phyloP scores from a whole-genome alignment of 75 land plant genomes.

The Selaginella moellendorffii region DNA sequence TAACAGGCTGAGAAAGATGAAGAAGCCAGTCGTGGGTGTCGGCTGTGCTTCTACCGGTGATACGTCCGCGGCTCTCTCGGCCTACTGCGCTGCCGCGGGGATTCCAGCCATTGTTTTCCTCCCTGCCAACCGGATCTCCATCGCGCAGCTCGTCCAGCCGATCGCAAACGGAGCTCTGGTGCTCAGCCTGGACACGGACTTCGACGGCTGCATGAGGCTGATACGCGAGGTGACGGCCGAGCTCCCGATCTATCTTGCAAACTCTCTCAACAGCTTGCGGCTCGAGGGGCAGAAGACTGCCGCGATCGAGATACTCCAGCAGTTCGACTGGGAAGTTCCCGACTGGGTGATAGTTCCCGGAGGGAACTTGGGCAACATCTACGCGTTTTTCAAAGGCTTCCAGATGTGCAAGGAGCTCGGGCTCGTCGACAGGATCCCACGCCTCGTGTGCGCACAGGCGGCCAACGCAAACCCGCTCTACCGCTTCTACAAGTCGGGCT shows the following conservation, averaged over 20 bases:
- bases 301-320: conserved; percentile 83
- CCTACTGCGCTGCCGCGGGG: conserved; percentile 78
- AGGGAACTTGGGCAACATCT: conserved; percentile 82
- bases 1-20: conserved; percentile 49
- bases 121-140: conserved; percentile 67
- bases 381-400: conserved; percentile 89
- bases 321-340: conserved; percentile 90
- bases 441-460: conserved; percentile 87
- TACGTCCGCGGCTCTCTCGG: conserved; percentile 83
- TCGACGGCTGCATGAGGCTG: conserved; percentile 85
- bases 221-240: conserved; percentile 85
- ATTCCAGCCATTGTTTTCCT: conserved; percentile 90
- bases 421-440: conserved; percentile 55
- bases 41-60: conserved; percentile 93
- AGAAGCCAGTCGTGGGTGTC: conserved; percentile 55
- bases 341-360: conserved; percentile 97
- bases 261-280: conserved; percentile 68
- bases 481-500: conserved; percentile 54
- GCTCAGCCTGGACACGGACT: conserved; percentile 76
- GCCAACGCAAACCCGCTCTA: conserved; percentile 88
- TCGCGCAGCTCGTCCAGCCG: conserved; percentile 48
- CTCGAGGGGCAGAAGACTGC: conserved; percentile 79
- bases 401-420: conserved; percentile 76
- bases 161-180: conserved; percentile 67
- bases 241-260: conserved; percentile 24